A percentile compares a stretch with the other conserved stretches of the same genome.
Evolutionary conservation across 2,329 filamentous ascomycete species (phyloP).

Genomic region (Aspergillus pseudoterreus): DNA sequence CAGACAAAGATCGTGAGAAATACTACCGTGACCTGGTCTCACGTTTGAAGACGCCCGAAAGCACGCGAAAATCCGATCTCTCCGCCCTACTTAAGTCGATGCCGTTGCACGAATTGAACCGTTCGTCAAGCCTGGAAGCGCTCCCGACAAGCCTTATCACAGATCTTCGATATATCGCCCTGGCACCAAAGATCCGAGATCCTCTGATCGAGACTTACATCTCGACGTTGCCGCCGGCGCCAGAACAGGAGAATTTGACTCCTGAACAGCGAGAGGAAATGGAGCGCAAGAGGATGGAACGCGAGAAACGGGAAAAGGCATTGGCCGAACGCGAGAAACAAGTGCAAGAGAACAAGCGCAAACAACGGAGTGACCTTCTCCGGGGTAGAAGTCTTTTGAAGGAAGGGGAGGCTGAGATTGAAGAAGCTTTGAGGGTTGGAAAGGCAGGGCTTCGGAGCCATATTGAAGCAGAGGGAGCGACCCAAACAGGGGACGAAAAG

Average conservation of each 20-base stretch:
- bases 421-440: conserved; percentile 41
- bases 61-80: conserved; percentile 44
- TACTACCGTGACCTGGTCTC: conserved; percentile 46
- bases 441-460: conserved; percentile 42
- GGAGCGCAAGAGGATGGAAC: conserved; percentile 35
- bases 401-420: conserved; percentile 43
- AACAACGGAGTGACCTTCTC: conserved; percentile 35
- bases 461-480: conserved; percentile 27
- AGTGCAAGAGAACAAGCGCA: conserved; percentile 42
- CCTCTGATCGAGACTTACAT: conserved; percentile 43
- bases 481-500: conserved; percentile 4
- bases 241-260: conserved; percentile 32
- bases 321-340: conserved; percentile 41
- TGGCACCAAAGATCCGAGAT: conserved; percentile 36
- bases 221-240: conserved; percentile 38
- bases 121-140: conserved; percentile 35
- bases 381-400: conserved; percentile 40
- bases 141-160: conserved; percentile 41
- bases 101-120: conserved; percentile 38
- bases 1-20: conserved; percentile 49
- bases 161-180: conserved; percentile 43
- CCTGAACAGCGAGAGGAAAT: conserved; percentile 36
- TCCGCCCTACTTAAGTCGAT: conserved; percentile 42
- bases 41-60: conserved; percentile 45
- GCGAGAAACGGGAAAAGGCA: conserved; percentile 43